Percentiles rank a stretch among this genome's conserved stretches.
These are phyloP conservation scores for Helichrysum umbraculigerum DNA, from an alignment of 129 eudicot species.

Conservation along the genomic window DNA sequence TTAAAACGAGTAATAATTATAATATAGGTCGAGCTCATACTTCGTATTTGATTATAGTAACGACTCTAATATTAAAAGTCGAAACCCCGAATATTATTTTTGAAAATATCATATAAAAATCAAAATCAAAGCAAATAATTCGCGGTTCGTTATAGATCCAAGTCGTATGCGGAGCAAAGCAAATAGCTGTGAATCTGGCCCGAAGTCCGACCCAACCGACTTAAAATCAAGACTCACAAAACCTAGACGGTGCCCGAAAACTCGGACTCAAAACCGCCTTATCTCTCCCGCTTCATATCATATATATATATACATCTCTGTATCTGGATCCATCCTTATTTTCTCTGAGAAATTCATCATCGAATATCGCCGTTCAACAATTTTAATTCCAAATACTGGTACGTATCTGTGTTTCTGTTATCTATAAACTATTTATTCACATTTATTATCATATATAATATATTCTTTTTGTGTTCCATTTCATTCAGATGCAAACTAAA, in stretches of 20 bases:
- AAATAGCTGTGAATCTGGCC: background rate
- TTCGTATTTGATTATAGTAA: too few species aligned
- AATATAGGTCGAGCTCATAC: too few species aligned
- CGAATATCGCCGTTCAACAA: background rate
- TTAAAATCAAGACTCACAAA: background rate
- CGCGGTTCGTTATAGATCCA: too few species aligned
- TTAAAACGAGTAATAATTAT: too few species aligned
- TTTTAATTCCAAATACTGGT: background rate
- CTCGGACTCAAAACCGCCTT: background rate
- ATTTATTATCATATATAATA: too few species aligned
- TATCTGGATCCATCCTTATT: background rate
- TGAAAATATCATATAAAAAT: too few species aligned
- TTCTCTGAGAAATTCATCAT: background rate
- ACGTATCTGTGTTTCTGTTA: background rate
- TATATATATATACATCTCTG: background rate
- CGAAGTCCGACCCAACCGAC: background rate
- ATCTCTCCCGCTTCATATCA: background rate
- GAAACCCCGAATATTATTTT: too few species aligned
- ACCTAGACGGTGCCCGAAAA: background rate
- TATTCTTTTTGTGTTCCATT: background rate
- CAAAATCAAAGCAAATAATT: too few species aligned
- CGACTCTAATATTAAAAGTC: too few species aligned
- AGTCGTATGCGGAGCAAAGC: background rate
- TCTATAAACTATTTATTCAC: too few species aligned
- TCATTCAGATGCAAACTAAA: background rate